Evolutionary conservation across 768 basidiomycete species (phyloP), one percentile per base, ranked within the genome.

Genomic region (Cyclocybe cylindracea): DNA sequence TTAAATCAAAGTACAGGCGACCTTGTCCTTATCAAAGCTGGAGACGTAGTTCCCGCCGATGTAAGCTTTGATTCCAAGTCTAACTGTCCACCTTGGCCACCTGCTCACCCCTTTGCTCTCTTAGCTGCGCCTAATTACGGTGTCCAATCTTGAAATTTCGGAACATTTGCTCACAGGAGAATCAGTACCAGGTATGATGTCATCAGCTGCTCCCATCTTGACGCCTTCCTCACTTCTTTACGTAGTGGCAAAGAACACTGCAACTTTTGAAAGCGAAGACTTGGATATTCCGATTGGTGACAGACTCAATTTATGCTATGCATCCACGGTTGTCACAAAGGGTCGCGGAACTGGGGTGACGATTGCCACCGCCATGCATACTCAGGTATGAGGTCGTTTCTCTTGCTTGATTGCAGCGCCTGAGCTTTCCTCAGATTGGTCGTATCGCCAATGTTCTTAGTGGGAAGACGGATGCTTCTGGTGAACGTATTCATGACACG

Each of bases 81-180:
- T 48, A 19, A 24, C 3, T 24, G 24, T 24, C 24, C 24, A 5
- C 24, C 24, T 24, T 24, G 33, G 14, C 39, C 5, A 41, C 39
- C 29, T 19, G 9, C 44, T 14, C 35, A 35, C 48, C 42, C 10
- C 57, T 45, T 44, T 36, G 2, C 13, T 7, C 47, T 24, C 24
- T 31, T 51, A 73, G 71, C 62, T 76, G 34, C 64, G 80, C n/a
- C 63, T 81, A 4, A 61, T 79, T 32, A 64, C 70, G 11, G 73
- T 73, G 7, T 75, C 75, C 13, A 77, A 78, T 56, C 66, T 80
- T 32, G 79, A 80, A 61, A 66, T 72, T 19, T 78, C 77, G 36
- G 80, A 83, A 55, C 77, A 78, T 19, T 68, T 81, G 10, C 64
- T 83, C 40, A 83, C 80, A 0, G 79, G 78, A 51, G 80, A 81